Conservation (phyloP, 129 eudicot species). For the Flaveria sonorensis region DNA sequence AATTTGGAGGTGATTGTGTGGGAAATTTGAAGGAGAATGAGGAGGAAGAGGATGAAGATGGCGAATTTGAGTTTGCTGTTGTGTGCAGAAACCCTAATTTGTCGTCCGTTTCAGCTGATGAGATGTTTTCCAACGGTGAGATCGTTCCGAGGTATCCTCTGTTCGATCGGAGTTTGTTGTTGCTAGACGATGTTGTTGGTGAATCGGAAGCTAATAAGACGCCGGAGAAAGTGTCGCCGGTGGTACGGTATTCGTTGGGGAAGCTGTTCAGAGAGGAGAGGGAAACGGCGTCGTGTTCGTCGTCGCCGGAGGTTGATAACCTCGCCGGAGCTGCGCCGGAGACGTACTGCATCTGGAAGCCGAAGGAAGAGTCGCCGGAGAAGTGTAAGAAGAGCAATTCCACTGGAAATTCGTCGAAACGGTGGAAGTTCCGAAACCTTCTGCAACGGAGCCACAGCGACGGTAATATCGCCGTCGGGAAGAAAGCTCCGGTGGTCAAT, state of each 20-base stretch:
- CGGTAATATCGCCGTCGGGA: conserved; percentile 23
- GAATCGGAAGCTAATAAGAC: conserved; percentile 13
- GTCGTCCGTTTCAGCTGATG: conserved; percentile 62
- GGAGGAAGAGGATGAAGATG: conserved; percentile 39
- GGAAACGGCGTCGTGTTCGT: conserved; percentile 56
- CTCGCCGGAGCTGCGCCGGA: conserved; percentile 61
- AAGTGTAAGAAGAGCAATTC: conserved; percentile 66
- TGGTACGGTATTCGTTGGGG: conserved; percentile 47
- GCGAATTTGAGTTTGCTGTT: conserved; percentile 63
- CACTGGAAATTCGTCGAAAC: conserved; percentile 61
- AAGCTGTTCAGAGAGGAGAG: conserved; percentile 62
- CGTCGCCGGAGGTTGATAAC: conserved; percentile 63
- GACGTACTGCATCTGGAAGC: conserved; percentile 78
- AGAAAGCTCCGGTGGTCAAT: conserved; percentile 20
- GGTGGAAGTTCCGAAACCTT: conserved; percentile 59
- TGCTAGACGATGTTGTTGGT: conserved; percentile 12
- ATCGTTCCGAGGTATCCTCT: conserved; percentile 64
- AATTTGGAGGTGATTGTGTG: not conserved
- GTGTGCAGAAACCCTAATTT: conserved; percentile 20
- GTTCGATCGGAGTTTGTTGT: conserved; percentile 52
- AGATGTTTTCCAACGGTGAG: conserved; percentile 66
- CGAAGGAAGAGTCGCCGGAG: conserved; percentile 35
- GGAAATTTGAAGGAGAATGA: conserved; percentile 16
- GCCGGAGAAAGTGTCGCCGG: conserved; percentile 15
- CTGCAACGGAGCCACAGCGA: conserved; percentile 60